These are phyloP conservation scores for Anthoceros angustus DNA, from an alignment of 225 moss, liverwort and hornwort genomes.

Conservation along the genomic window DNA sequence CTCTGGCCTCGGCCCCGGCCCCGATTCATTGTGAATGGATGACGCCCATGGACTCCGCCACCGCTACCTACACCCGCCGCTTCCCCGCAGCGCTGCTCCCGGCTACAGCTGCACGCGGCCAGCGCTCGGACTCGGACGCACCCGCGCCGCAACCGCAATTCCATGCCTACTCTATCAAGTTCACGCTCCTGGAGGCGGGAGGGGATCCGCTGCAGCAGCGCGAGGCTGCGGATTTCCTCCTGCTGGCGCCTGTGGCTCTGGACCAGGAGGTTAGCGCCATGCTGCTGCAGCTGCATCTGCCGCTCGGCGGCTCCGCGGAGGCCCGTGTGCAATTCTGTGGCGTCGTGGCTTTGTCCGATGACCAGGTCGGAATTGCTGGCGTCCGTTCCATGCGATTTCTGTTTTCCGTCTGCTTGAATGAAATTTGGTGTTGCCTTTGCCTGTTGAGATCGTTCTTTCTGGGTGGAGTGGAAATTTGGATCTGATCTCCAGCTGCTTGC, in stretches of 20 bases:
- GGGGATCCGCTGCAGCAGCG: not conserved
- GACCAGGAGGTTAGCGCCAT: not conserved
- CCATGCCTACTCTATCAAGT: conserved; percentile 3
- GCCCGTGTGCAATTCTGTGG: not conserved
- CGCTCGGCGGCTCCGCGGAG: not conserved
- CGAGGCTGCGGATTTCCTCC: not conserved
- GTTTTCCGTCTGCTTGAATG: not conserved
- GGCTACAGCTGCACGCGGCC: not conserved
- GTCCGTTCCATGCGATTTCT: not conserved
- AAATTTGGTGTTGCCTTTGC: not conserved
- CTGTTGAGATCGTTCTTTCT: not conserved
- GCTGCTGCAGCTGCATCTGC: not conserved
- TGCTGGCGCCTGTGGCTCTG: not conserved
- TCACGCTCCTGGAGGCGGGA: not conserved
- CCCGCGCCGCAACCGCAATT: not conserved
- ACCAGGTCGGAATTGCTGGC: not conserved
- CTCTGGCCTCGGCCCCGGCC: no score
- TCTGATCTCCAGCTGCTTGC: no score
- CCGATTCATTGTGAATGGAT: no score
- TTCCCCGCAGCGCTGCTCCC: not conserved
- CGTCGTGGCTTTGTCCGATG: not conserved
- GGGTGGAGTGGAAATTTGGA: no score
- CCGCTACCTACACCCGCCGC: not conserved
- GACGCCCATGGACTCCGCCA: no score
- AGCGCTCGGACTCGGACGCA: not conserved